Evolutionary conservation across 2,329 filamentous ascomycete genomes (phyloP).

Genomic region (Aschersonia sp.): DNA sequence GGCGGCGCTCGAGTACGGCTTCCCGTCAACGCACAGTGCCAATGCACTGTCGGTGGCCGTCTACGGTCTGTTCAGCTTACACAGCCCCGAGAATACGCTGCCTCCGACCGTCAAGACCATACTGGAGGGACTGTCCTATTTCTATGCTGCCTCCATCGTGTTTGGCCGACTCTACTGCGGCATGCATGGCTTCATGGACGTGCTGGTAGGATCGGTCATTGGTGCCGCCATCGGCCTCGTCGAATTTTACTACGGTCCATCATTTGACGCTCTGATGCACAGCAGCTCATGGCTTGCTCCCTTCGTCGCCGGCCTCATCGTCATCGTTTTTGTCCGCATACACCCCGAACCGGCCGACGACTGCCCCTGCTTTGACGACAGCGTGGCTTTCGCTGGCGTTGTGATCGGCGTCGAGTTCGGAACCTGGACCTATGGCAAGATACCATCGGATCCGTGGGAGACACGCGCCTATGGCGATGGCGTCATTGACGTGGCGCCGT

Average conservation of each 20-base stretch:
- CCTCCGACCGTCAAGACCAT: conserved; percentile 41
- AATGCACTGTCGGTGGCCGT: conserved; percentile 91
- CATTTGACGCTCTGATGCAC: conserved; percentile 58
- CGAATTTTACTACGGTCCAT: conserved; percentile 45
- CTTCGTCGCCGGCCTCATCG: conserved; percentile 44
- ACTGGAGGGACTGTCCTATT: conserved; percentile 59
- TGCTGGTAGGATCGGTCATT: conserved; percentile 63
- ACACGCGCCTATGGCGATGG: conserved; percentile 30
- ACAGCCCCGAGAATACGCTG: conserved; percentile 48
- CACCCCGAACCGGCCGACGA: conserved; percentile 95
- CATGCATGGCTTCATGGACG: conserved; percentile 96
- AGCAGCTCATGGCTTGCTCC: conserved; percentile 50
- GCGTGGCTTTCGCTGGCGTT: conserved; percentile 82
- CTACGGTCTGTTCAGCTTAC: conserved; percentile 62
- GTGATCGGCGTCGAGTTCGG: conserved; percentile 73
- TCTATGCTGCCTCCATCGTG: conserved; percentile 80
- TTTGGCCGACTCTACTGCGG: conserved; percentile 89
- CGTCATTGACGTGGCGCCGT: conserved; percentile 48
- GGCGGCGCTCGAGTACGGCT: conserved; percentile 89
- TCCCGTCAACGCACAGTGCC: conserved; percentile 91
- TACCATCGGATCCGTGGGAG: conserved; percentile 28
- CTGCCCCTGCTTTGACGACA: conserved; percentile 94
- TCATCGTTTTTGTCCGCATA: conserved; percentile 68
- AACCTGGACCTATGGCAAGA: conserved; percentile 65
- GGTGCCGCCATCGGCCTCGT: conserved; percentile 50